Evolutionary conservation across 805 yeast species (phyloP).

Genomic region (Metschnikowia reukaufii): DNA sequence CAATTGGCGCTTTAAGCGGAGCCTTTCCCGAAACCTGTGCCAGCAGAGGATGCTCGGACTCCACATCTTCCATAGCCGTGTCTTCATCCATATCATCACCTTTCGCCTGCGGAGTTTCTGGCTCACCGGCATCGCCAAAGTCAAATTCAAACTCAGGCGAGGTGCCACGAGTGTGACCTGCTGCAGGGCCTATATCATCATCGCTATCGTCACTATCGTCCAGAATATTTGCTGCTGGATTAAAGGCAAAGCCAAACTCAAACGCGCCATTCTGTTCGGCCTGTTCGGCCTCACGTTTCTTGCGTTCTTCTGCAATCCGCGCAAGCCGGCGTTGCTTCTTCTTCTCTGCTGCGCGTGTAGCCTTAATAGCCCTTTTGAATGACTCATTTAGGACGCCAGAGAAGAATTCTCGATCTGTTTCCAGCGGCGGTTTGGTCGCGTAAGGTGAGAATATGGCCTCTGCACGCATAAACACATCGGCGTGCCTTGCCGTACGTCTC

Average conservation of each 20-base stretch:
- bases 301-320: conserved; percentile 19
- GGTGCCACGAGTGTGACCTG: neutral
- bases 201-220: conserved; percentile 20
- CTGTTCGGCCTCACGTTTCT: conserved; percentile 30
- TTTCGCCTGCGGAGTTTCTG: neutral
- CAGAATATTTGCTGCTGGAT: conserved; percentile 21
- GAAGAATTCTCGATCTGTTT: conserved; percentile 26
- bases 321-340: conserved; percentile 17
- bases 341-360: conserved; percentile 30
- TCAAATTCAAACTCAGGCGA: conserved; percentile 12
- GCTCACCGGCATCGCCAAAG: conserved; percentile 8
- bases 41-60: neutral
- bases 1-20: conserved; percentile 2
- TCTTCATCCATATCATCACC: neutral
- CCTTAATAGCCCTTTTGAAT: conserved; percentile 33
- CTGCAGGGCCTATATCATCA: neutral
- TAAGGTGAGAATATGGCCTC: conserved; percentile 41
- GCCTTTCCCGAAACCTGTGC: conserved; percentile 10
- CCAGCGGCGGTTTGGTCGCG: conserved; percentile 25
- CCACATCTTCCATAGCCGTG: conserved; percentile 1
- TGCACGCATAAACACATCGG: conserved; percentile 38
- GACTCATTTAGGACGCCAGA: conserved; percentile 24
- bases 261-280: conserved; percentile 30
- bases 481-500: conserved; percentile 23
- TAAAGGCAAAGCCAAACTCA: conserved; percentile 36